A percentile compares a stretch with the other conserved stretches of the same genome.
phyloP scores from a whole-genome alignment of 2,329 filamentous ascomycete species.

The Raffaelea albimanens region DNA sequence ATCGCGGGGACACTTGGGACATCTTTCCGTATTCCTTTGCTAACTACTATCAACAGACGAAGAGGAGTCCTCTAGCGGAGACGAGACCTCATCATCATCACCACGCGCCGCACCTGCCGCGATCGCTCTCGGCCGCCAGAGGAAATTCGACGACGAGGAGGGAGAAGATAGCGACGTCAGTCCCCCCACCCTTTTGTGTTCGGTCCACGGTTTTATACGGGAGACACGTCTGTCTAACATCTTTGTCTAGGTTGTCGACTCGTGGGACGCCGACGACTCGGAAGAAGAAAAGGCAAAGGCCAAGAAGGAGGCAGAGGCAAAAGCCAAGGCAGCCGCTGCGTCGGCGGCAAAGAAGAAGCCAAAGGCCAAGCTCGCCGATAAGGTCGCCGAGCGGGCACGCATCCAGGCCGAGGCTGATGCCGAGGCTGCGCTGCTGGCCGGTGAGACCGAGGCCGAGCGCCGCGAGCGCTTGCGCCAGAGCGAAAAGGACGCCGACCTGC shows the following conservation, averaged over 20 bases:
- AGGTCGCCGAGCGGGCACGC: slow-evolving; percentile 51
- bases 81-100: slow-evolving; percentile 13
- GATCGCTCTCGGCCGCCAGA: slow-evolving; percentile 30
- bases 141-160: slow-evolving; percentile 89
- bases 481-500: slow-evolving; percentile 82
- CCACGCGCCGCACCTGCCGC: slow-evolving; percentile 30
- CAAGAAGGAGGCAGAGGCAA: slow-evolving; percentile 74
- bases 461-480: slow-evolving; percentile 66
- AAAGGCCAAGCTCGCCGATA: slow-evolving; percentile 76
- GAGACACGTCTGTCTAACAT: background rate
- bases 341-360: slow-evolving; percentile 86
- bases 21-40: too few species aligned
- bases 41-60: slow-evolving; percentile 22
- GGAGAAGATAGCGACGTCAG: slow-evolving; percentile 68
- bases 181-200: slow-evolving; percentile 7
- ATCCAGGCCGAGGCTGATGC: slow-evolving; percentile 42
- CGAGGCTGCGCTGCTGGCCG: slow-evolving; percentile 54
- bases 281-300: slow-evolving; percentile 95
- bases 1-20: too few species aligned
- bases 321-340: slow-evolving; percentile 81
- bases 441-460: slow-evolving; percentile 63
- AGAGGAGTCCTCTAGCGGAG: slow-evolving; percentile 23
- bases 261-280: slow-evolving; percentile 96
- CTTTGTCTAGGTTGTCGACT: slow-evolving; percentile 69
- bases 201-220: too few species aligned